Percentiles rank a stretch among this genome's conserved stretches.
Conservation (phyloP, 805 yeast species). For the Wickerhamomyces alni region DNA sequence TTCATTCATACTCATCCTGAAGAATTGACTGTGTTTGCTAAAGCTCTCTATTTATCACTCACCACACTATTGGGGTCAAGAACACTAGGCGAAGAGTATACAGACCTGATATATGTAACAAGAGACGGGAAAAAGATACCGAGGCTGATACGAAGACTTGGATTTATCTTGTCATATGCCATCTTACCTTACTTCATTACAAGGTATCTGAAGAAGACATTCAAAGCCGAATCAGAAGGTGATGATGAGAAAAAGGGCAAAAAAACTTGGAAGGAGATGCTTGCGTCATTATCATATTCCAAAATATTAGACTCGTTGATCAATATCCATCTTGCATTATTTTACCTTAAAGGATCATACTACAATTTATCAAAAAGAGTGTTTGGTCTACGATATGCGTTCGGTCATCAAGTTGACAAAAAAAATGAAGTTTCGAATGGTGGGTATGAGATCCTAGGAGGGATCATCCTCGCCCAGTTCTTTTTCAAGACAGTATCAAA, state of each 20-base stretch:
- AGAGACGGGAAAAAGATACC: constrained; percentile 48
- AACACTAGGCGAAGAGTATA: constrained; percentile 93
- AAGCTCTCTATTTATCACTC: constrained; percentile 56
- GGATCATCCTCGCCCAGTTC: constrained; percentile 48
- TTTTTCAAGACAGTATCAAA: constrained; percentile 31
- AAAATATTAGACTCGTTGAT: constrained; percentile 44
- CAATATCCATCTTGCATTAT: constrained; percentile 72
- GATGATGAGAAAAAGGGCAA: constrained; percentile 12
- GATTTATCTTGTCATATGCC: constrained; percentile 56
- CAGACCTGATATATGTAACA: constrained; percentile 65
- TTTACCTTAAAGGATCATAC: constrained; percentile 78
- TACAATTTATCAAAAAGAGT: constrained; percentile 73
- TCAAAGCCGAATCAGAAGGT: constrained; percentile 8
- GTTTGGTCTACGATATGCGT: constrained; percentile 74
- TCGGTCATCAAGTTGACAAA: constrained; percentile 54
- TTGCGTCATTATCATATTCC: constrained; percentile 33
- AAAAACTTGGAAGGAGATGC: constrained; percentile 7
- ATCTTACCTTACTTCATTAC: constrained; percentile 53
- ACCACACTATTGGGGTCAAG: constrained; percentile 75
- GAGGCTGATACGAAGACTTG: constrained; percentile 37
- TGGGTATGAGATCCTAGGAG: constrained; percentile 74
- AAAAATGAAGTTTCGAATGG: constrained; percentile 36
- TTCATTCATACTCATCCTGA: constrained; percentile 58
- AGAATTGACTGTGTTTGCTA: constrained; percentile 53
- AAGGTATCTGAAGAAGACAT: constrained; percentile 16